Base-by-base conservation (phyloP, 495 filamentous ascomycete genomes). In the Lepraria neglecta region DNA sequence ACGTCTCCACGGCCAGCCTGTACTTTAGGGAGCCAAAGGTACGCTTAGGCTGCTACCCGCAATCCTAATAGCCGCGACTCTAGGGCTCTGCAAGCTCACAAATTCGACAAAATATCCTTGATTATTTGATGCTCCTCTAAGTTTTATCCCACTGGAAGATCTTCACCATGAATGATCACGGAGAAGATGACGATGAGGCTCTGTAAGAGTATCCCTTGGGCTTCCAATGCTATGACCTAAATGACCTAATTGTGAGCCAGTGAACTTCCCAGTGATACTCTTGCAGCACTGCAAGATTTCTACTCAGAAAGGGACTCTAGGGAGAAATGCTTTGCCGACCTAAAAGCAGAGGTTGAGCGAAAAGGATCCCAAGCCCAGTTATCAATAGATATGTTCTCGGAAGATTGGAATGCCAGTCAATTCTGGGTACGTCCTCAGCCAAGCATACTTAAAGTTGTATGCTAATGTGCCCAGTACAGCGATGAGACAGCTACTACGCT, bases 361-460 rank as follows among this genome's bases (percentile, higher is more conserved):
- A 73, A 66, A 54, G 46, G 67, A 19, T 30, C n/a, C 4, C 63
- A 64, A 56, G 64, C 64, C 35, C 68, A 73, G 44, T 62, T 88
- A 35, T 83, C 79, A 6, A 92, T 92, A 79, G 84, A 87, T 4
- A 75, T 80, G 15, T 92, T 92, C 70, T 73, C 76, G 0, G 89
- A 92, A 74, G 86, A 92, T 70, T 92, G 89, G 89, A 87, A 91
- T 60, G 79, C 86, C 59, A 85, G 80, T 58, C 89, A 92, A 70
- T 91, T 92, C 67, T 89, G 87, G 87, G 84, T 87, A 72, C 0
- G 76, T 69, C 56, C 3, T 10, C 44, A 38, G n/a, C 40, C 27
- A 14, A 61, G 14, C 19, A 30, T 17, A 10, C 56, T 17, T 21
- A 15, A 31, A 21, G 9, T 5, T 45, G 59, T 28, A 57, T 48